phyloP scores from a whole-genome alignment of 768 basidiomycete species.

The Leucocoprinus leucothites region DNA sequence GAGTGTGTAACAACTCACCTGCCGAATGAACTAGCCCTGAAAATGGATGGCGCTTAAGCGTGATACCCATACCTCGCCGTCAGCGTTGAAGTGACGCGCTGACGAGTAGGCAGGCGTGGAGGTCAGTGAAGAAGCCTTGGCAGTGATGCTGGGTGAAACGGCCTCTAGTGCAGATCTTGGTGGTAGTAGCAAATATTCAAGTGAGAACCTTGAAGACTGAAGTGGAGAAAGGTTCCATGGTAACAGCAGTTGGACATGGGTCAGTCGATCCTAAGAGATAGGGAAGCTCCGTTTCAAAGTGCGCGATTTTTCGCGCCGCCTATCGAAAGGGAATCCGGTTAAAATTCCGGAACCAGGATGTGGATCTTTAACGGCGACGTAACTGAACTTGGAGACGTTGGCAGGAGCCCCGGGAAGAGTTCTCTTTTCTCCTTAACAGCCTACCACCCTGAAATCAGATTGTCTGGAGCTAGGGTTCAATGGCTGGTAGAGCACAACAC shows the following conservation, averaged over 20 bases:
- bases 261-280: constrained; percentile 86
- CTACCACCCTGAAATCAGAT: too few relatives aligned
- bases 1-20: constrained; percentile 89
- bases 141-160: constrained; percentile 56
- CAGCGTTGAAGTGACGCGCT: constrained; percentile 66
- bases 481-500: too few relatives aligned
- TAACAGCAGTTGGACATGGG: constrained; percentile 86
- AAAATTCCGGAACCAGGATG: too few relatives aligned
- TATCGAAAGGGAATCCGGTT: too few relatives aligned
- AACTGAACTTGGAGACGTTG: too few relatives aligned
- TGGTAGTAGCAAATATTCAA: constrained; percentile 89
- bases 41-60: constrained; percentile 89
- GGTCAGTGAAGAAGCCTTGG: constrained; percentile 78
- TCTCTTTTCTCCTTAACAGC: too few relatives aligned
- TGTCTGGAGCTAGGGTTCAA: too few relatives aligned
- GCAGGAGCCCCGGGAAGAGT: too few relatives aligned
- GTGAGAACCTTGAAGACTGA: constrained; percentile 85
- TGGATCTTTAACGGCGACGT: too few relatives aligned
- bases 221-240: constrained; percentile 87
- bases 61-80: constrained; percentile 83
- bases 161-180: constrained; percentile 86
- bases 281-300: too few relatives aligned
- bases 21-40: constrained; percentile 89
- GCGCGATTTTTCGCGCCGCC: too few relatives aligned
- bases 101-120: constrained; percentile 78